These are phyloP conservation scores for Trichoderma pleuroti DNA, from an alignment of 2,329 filamentous ascomycete genomes.

Conservation along the genomic window DNA sequence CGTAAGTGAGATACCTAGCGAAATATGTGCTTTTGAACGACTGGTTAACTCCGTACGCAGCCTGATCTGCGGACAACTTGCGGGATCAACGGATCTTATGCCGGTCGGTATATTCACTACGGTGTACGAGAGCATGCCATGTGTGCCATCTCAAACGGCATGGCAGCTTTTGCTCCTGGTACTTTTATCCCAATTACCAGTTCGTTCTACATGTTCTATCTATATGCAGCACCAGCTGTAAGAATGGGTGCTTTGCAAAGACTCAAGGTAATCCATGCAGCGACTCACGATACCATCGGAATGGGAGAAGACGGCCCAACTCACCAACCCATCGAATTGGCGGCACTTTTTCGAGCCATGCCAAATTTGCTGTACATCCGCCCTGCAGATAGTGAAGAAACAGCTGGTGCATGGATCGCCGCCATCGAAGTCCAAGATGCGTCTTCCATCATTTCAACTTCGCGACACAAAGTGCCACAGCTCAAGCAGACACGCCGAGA, in stretches of 20 bases:
- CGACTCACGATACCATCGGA: constrained; percentile 59
- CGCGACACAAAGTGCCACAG: constrained; percentile 39
- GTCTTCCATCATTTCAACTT: constrained; percentile 47
- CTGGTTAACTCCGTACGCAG: neutral
- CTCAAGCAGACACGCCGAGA: constrained; percentile 32
- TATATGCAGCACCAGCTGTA: constrained; percentile 49
- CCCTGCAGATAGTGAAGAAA: constrained; percentile 57
- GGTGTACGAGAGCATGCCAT: constrained; percentile 62
- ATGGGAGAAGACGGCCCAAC: constrained; percentile 60
- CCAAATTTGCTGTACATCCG: constrained; percentile 60
- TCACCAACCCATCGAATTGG: constrained; percentile 58
- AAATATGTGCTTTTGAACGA: fast-evolving
- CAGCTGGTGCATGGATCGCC: constrained; percentile 50
- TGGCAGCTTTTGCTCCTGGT: constrained; percentile 54
- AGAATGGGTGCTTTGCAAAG: constrained; percentile 58
- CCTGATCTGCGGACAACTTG: neutral
- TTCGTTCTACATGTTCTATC: constrained; percentile 62
- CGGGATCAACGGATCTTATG: constrained; percentile 29
- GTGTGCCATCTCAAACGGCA: constrained; percentile 54
- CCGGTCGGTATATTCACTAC: constrained; percentile 56
- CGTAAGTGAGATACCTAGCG: neutral
- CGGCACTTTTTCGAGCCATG: constrained; percentile 58
- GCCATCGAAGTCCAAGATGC: constrained; percentile 42
- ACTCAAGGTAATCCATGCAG: constrained; percentile 56
- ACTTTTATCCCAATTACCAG: constrained; percentile 57